phyloP scores from a whole-genome alignment of 176 grass and related monocot genomes.

The Aechmea fasciata region DNA sequence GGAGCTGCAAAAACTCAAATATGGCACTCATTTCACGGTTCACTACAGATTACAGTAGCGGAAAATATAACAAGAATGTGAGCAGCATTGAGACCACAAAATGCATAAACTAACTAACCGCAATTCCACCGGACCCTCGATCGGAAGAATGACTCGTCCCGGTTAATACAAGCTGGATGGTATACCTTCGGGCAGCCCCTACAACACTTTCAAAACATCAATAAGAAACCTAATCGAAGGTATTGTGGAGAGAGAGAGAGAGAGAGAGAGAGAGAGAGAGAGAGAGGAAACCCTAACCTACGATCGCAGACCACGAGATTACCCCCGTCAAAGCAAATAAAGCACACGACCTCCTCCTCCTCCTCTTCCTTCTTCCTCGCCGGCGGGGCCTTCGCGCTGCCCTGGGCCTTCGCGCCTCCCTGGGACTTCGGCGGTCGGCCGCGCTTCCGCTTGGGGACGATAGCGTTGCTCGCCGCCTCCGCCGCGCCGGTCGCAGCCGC shows the following conservation, averaged over 20 bases:
- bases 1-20: neutral
- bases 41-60: neutral
- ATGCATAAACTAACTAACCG: slow-evolving; percentile 33
- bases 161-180: slow-evolving; percentile 82
- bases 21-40: neutral
- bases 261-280: neutral
- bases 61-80: slow-evolving; percentile 7
- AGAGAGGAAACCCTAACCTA: slow-evolving; percentile 29
- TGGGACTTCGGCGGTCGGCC: slow-evolving; percentile 78
- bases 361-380: slow-evolving; percentile 35
- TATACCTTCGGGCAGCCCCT: slow-evolving; percentile 97
- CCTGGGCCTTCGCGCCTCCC: slow-evolving; percentile 45
- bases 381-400: slow-evolving; percentile 8
- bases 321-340: slow-evolving; percentile 97
- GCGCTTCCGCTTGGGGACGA: slow-evolving; percentile 57
- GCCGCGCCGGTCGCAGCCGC: neutral
- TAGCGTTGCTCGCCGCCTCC: neutral
- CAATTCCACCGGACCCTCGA: slow-evolving; percentile 76
- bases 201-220: slow-evolving; percentile 7
- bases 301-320: slow-evolving; percentile 87
- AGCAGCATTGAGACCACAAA: neutral
- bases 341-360: slow-evolving; percentile 88
- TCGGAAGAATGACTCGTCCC: slow-evolving; percentile 79
- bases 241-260: neutral
- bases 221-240: neutral